A percentile compares a stretch with the other conserved stretches of the same genome.
phyloP scores from a whole-genome alignment of 495 filamentous ascomycete species.

The Penicillium mononematosum region DNA sequence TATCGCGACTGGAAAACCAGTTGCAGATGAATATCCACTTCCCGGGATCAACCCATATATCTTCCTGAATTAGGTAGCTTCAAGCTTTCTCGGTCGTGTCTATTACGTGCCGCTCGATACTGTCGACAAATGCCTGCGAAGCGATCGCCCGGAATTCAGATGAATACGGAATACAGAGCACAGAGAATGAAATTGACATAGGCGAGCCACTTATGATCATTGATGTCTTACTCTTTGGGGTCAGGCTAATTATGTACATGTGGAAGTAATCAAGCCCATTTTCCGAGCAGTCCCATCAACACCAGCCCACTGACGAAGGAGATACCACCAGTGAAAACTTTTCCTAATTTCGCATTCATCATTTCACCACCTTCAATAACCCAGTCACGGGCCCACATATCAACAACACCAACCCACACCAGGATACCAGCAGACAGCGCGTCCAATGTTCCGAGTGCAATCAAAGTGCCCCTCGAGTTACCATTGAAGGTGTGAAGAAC shows the following conservation, averaged over 20 bases:
- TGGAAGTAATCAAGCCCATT: constrained; percentile 38
- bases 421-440: constrained; percentile 48
- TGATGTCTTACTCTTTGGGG: neutral
- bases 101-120: too few species aligned
- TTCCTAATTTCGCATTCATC: constrained; percentile 31
- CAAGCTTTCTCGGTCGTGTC: neutral
- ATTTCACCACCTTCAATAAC: constrained; percentile 45
- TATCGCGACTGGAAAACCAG: neutral
- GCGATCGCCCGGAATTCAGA: neutral
- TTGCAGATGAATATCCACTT: neutral
- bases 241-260: neutral
- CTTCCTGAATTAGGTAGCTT: neutral
- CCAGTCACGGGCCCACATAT: constrained; percentile 49
- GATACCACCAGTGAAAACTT: constrained; percentile 36
- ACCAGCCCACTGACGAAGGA: constrained; percentile 37
- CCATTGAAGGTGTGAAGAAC: constrained; percentile 43
- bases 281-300: constrained; percentile 45
- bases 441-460: constrained; percentile 45
- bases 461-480: constrained; percentile 34
- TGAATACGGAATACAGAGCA: neutral
- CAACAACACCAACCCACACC: constrained; percentile 47
- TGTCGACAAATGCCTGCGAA: neutral
- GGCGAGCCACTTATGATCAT: neutral
- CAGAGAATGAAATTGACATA: neutral
- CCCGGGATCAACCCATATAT: neutral